A percentile compares a stretch with the other conserved stretches of the same genome.
These are phyloP conservation scores for Daldinia caldariorum DNA, from an alignment of 495 filamentous ascomycete species.

Conservation along the genomic window DNA sequence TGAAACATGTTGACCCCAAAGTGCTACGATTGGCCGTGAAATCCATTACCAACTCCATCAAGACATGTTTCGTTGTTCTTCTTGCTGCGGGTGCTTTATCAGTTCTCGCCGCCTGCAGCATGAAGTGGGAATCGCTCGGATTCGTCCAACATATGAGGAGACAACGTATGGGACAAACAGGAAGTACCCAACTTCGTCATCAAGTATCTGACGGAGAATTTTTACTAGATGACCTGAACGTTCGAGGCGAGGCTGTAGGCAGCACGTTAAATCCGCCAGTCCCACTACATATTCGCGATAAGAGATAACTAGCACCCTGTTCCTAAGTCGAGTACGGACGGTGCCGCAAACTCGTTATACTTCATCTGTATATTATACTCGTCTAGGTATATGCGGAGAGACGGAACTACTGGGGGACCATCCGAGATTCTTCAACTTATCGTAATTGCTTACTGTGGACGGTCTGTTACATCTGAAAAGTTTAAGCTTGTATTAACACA, in stretches of 20 bases:
- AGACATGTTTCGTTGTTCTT: slow-evolving; percentile 9
- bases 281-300: not conserved
- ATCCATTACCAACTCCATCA: slow-evolving; percentile 20
- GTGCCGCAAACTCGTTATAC: not conserved
- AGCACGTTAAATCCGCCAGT: not conserved
- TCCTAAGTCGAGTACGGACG: not conserved
- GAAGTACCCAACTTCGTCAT: not conserved
- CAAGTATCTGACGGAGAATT: slow-evolving; percentile 10
- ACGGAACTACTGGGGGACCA: not conserved
- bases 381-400: not conserved
- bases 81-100: slow-evolving; percentile 14
- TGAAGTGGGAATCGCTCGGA: slow-evolving; percentile 29
- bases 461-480: not conserved
- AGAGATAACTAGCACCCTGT: not conserved
- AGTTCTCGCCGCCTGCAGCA: slow-evolving; percentile 17
- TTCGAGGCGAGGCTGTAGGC: not conserved
- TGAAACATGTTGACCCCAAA: slow-evolving; percentile 43
- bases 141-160: slow-evolving; percentile 10
- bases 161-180: not conserved
- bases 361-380: no score
- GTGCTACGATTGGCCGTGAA: slow-evolving; percentile 11
- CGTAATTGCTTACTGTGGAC: not conserved
- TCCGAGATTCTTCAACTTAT: not conserved
- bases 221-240: slow-evolving; percentile 9
- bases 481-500: not conserved